These are phyloP conservation scores for Hymenoscyphus repandus DNA, from an alignment of 2,329 filamentous ascomycete genomes.

Conservation along the genomic window DNA sequence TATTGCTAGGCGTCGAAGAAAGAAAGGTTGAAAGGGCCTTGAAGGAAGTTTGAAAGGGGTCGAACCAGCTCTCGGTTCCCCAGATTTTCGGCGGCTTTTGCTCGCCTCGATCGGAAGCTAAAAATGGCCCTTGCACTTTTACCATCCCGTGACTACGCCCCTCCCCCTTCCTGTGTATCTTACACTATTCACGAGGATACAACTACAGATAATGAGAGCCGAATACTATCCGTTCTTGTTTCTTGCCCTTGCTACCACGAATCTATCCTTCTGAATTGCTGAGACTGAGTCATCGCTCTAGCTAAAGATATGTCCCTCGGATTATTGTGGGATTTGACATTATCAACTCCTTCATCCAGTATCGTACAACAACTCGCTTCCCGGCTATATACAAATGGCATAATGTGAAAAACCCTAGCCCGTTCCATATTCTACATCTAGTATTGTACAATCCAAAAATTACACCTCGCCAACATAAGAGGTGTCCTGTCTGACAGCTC, in stretches of 20 bases:
- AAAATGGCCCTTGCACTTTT: not conserved
- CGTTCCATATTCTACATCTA: not conserved
- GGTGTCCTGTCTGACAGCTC: not conserved
- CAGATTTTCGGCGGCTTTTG: conserved; percentile 6
- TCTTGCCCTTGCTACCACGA: too few species aligned
- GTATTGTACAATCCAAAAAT: not conserved
- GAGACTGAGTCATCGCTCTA: too few species aligned
- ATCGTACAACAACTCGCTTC: too few species aligned
- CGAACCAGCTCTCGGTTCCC: conserved; percentile 1
- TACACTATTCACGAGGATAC: too few species aligned
- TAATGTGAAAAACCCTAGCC: too few species aligned
- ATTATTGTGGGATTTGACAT: not conserved
- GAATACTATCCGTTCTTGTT: not conserved
- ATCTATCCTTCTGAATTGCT: not conserved
- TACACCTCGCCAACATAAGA: not conserved
- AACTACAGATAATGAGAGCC: not conserved
- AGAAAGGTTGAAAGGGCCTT: not conserved
- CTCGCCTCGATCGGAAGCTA: not conserved
- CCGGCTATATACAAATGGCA: too few species aligned
- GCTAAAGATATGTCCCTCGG: too few species aligned
- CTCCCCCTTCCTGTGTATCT: not conserved
- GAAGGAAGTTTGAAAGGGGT: not conserved
- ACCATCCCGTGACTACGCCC: conserved; percentile 2
- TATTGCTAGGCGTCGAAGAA: not conserved
- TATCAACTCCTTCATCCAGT: too few species aligned